phyloP scores from a whole-genome alignment of 306 rosid genomes.

The Corylus americana region DNA sequence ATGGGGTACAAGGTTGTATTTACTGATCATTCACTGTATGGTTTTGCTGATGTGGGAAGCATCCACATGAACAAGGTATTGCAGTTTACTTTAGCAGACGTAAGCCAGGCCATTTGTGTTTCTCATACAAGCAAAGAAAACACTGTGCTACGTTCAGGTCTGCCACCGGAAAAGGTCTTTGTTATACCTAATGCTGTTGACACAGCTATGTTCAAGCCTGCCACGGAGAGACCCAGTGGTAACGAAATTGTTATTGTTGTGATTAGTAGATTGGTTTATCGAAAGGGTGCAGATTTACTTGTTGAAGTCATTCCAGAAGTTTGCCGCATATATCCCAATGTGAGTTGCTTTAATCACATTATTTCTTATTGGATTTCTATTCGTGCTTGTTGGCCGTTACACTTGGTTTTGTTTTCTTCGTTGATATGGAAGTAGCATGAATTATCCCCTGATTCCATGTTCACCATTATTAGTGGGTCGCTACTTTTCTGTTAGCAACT shows the following conservation, averaged over 20 bases:
- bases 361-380: not conserved
- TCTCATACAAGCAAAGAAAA: constrained; percentile 97
- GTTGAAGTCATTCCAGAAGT: constrained; percentile 98
- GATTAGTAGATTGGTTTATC: constrained; percentile 86
- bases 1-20: constrained; percentile 91
- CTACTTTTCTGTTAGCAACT: not conserved
- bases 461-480: not conserved
- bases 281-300: constrained; percentile 90
- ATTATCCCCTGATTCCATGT: not conserved
- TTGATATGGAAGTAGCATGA: constrained; percentile 9
- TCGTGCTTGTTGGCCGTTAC: not conserved
- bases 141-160: constrained; percentile 84
- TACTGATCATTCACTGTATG: constrained; percentile 92
- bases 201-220: constrained; percentile 95
- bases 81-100: constrained; percentile 92
- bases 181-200: constrained; percentile 94
- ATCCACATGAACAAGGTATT: constrained; percentile 97
- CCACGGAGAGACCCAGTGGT: constrained; percentile 48
- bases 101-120: constrained; percentile 92
- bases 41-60: constrained; percentile 87
- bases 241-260: constrained; percentile 74
- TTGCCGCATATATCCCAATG: constrained; percentile 65
- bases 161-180: constrained; percentile 86
- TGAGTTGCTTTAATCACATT: constrained; percentile 45
- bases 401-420: not conserved